Percentiles rank a stretch among this genome's conserved stretches.
These are phyloP conservation scores for Penicillium sp. DNA, from an alignment of 2,329 filamentous ascomycete genomes.

Conservation along the genomic window DNA sequence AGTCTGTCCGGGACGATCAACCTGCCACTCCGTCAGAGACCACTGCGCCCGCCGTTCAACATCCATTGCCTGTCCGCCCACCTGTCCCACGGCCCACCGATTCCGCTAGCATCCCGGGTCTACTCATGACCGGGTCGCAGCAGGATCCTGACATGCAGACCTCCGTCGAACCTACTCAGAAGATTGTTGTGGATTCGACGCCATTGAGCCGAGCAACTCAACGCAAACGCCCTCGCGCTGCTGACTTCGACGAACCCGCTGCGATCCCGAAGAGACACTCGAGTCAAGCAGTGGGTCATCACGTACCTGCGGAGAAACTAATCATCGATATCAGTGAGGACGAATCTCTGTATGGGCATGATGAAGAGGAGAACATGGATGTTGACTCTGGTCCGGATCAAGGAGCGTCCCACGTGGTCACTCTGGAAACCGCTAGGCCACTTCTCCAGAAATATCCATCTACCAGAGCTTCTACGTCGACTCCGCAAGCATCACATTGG, in stretches of 20 bases:
- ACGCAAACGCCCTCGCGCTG: conserved; percentile 63
- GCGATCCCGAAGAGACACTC: conserved; percentile 59
- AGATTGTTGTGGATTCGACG: conserved; percentile 17
- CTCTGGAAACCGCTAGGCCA: conserved; percentile 45
- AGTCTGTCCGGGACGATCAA: neutral
- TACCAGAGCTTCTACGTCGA: conserved; percentile 38
- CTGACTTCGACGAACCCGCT: conserved; percentile 65
- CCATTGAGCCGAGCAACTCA: conserved; percentile 24
- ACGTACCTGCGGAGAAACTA: conserved; percentile 57
- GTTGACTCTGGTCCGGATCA: conserved; percentile 33
- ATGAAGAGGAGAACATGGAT: conserved; percentile 31
- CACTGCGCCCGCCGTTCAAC: conserved; percentile 24
- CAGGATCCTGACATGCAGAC: conserved; percentile 4
- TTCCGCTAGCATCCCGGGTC: conserved; percentile 49
- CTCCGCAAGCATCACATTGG: conserved; percentile 37
- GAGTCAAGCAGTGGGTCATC: conserved; percentile 49
- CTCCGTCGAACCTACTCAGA: conserved; percentile 8
- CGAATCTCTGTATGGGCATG: conserved; percentile 46
- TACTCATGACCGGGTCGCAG: conserved; percentile 47
- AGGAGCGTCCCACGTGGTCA: conserved; percentile 24
- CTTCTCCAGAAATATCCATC: conserved; percentile 41
- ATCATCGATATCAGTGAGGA: conserved; percentile 85
- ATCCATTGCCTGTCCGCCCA: conserved; percentile 40
- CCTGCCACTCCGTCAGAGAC: neutral
- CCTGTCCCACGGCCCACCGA: conserved; percentile 29